These are phyloP conservation scores for Kondoa subrosea DNA, from an alignment of 768 basidiomycete species.

Conservation along the genomic window DNA sequence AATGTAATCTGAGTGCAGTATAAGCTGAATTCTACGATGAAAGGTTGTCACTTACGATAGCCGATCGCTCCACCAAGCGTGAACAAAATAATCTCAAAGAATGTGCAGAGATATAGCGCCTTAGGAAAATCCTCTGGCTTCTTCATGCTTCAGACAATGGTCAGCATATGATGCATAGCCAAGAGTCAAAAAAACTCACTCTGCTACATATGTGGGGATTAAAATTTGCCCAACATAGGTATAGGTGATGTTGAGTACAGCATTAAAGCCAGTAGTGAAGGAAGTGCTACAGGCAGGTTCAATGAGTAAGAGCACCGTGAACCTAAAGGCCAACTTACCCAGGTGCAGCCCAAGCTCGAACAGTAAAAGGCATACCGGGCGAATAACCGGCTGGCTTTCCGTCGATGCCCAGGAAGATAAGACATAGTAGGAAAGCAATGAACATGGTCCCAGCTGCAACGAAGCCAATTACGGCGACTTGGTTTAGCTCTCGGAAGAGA, in stretches of 20 bases:
- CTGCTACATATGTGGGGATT: constrained; percentile 15
- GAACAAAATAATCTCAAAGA: constrained; percentile 25
- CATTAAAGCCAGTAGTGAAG: constrained; percentile 25
- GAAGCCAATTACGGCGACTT: neutral
- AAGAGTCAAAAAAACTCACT: neutral
- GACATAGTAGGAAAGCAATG: constrained; percentile 35
- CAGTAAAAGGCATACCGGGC: constrained; percentile 3
- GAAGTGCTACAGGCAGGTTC: too few species aligned
- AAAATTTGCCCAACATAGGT: constrained; percentile 21
- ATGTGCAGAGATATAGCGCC: constrained; percentile 25
- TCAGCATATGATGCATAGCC: constrained; percentile 20
- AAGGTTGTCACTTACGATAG: constrained; percentile 10
- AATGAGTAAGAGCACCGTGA: too few species aligned
- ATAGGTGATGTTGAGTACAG: constrained; percentile 24
- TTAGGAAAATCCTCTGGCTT: constrained; percentile 28
- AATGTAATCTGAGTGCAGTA: constrained; percentile 18
- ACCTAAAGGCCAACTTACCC: too few species aligned
- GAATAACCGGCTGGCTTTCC: constrained; percentile 36
- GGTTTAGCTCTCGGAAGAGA: neutral
- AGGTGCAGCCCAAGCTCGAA: constrained; percentile 22
- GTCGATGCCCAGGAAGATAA: constrained; percentile 33
- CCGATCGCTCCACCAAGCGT: constrained; percentile 26
- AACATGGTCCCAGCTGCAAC: constrained; percentile 35
- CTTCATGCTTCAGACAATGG: constrained; percentile 25
- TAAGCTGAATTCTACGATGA: neutral